Conservation (phyloP, 495 filamentous ascomycete genomes). For the Cercophora scortea region DNA sequence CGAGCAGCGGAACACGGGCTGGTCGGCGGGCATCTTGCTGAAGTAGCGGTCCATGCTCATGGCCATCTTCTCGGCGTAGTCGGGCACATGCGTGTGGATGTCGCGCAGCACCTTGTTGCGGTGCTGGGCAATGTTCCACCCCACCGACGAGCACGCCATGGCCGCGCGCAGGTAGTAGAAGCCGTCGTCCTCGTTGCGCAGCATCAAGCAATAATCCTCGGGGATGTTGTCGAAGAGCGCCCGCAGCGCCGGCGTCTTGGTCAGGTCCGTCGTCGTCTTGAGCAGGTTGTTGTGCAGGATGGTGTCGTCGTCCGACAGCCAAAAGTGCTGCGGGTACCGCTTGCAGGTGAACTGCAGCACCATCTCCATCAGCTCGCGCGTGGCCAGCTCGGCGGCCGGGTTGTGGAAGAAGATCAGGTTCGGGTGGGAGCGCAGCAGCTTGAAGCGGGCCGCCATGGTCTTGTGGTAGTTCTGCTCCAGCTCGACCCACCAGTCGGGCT, state of each 20-base stretch:
- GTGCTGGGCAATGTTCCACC: conserved; percentile 70
- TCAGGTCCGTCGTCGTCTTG: conserved; percentile 52
- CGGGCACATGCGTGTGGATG: conserved; percentile 73
- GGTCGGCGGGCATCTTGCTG: conserved; percentile 63
- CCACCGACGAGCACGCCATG: conserved; percentile 69
- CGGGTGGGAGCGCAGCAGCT: conserved; percentile 58
- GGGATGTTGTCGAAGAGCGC: conserved; percentile 76
- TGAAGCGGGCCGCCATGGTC: conserved; percentile 65
- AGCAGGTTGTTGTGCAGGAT: conserved; percentile 69
- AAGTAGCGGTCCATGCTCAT: conserved; percentile 91
- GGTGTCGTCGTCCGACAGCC: conserved; percentile 48
- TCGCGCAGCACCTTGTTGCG: conserved; percentile 63
- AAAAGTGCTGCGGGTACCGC: conserved; percentile 76
- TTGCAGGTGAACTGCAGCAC: conserved; percentile 68
- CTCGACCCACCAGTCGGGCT: conserved; percentile 89
- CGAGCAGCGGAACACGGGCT: conserved; percentile 78
- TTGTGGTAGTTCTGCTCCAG: conserved; percentile 67
- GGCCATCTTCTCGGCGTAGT: conserved; percentile 88
- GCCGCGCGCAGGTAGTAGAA: conserved; percentile 73
- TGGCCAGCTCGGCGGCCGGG: conserved; percentile 73
- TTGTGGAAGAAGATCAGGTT: conserved; percentile 56
- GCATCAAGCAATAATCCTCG: conserved; percentile 79
- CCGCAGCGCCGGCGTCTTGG: conserved; percentile 57
- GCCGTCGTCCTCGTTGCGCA: conserved; percentile 64
- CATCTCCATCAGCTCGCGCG: conserved; percentile 91